Conservation (phyloP, 306 rosid species). For the Phaseolus lunatus region DNA sequence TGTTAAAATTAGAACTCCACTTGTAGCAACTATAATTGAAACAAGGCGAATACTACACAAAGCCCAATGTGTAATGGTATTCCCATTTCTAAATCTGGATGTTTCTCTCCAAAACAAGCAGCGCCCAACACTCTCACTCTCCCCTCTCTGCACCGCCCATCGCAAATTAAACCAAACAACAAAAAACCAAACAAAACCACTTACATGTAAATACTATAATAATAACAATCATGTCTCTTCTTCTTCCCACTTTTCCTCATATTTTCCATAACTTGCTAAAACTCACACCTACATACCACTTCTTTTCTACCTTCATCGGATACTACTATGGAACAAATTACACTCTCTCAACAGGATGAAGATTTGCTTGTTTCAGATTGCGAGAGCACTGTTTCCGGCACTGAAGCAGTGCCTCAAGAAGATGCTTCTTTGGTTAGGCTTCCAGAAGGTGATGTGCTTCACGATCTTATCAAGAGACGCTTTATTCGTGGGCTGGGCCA, state of each 20-base stretch:
- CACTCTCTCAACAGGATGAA: neutral
- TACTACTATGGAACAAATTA: neutral
- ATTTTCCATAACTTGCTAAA: no score
- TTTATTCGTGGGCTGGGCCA: constrained; percentile 59
- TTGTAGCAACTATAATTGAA: no score
- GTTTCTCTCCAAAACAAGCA: neutral
- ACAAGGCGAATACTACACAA: no score
- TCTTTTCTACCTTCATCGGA: neutral
- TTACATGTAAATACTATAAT: neutral
- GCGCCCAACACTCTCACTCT: neutral
- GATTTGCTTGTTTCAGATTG: neutral
- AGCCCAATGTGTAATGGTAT: neutral
- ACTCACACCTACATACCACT: no score
- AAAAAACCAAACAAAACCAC: neutral
- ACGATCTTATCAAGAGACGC: constrained; percentile 56
- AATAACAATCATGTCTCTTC: no score
- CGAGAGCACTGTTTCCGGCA: neutral
- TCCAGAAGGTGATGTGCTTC: constrained; percentile 53
- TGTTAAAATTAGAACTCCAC: no score
- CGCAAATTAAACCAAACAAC: neutral
- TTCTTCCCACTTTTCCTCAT: no score
- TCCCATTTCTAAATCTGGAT: neutral
- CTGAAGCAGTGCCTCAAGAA: neutral
- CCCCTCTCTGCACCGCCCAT: neutral
- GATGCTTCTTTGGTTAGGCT: constrained; percentile 35